These are phyloP conservation scores for Echinosophora koreensis DNA, from an alignment of 306 rosid species.

Conservation along the genomic window DNA sequence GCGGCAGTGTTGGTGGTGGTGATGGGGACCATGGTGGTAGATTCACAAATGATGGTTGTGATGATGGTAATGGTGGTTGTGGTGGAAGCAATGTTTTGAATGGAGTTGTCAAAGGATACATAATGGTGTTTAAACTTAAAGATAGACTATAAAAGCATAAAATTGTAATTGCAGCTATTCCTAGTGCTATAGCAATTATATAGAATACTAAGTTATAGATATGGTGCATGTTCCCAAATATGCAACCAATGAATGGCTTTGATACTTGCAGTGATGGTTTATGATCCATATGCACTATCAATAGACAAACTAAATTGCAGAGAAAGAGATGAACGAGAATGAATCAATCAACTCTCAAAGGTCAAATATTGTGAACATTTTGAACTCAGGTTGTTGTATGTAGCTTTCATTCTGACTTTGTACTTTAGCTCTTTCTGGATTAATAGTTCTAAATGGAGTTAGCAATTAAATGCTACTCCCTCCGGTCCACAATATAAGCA, in stretches of 20 bases:
- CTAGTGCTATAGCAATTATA: constrained; percentile 56
- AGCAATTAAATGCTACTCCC: neutral
- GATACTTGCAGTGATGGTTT: neutral
- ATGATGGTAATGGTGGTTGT: neutral
- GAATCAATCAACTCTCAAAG: neutral
- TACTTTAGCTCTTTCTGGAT: neutral
- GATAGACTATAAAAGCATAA: constrained; percentile 48
- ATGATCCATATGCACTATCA: constrained; percentile 7
- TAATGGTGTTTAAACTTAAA: constrained; percentile 37
- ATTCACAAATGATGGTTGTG: too few relatives aligned
- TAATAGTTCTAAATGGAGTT: neutral
- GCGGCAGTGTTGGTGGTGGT: neutral
- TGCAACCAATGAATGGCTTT: constrained; percentile 23
- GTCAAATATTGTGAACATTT: neutral
- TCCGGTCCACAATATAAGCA: too few relatives aligned
- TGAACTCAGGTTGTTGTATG: constrained; percentile 6
- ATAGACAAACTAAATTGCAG: neutral
- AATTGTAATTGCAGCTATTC: constrained; percentile 44
- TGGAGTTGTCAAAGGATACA: constrained; percentile 18
- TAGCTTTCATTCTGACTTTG: constrained; percentile 8
- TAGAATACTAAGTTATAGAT: constrained; percentile 50
- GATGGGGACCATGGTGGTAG: neutral
- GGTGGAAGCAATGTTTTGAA: neutral
- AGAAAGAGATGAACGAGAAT: constrained; percentile 28
- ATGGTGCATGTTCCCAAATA: constrained; percentile 40